These are phyloP conservation scores for Aphanomyces cochlioides DNA, from an alignment of 352 stramenopile species.

Conservation along the genomic window DNA sequence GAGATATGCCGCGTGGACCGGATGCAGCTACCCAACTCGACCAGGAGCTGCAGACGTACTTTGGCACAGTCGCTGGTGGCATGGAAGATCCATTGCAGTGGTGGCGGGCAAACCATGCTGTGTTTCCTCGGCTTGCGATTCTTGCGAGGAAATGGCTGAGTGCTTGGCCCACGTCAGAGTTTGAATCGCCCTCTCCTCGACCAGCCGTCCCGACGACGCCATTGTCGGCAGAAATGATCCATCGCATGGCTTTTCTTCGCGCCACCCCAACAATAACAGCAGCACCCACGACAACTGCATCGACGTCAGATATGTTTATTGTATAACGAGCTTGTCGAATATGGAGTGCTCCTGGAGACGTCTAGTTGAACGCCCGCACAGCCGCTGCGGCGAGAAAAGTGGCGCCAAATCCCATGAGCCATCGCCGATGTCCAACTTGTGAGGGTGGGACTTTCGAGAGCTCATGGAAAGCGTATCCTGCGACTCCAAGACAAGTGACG, in stretches of 20 bases:
- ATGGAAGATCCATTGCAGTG: slow-evolving; percentile 15
- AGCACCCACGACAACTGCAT: no score
- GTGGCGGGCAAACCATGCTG: slow-evolving; percentile 7
- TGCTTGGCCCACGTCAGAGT: background rate
- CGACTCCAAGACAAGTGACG: slow-evolving; percentile 19
- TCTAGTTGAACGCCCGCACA: slow-evolving; percentile 7
- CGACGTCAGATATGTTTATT: background rate
- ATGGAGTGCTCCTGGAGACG: background rate
- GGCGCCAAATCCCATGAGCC: slow-evolving; percentile 12
- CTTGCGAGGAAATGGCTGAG: slow-evolving; percentile 22
- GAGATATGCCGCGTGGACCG: background rate
- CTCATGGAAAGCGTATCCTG: slow-evolving; percentile 24
- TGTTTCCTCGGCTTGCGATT: slow-evolving; percentile 13
- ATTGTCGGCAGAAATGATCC: background rate
- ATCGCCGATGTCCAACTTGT: slow-evolving; percentile 19
- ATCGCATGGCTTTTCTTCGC: background rate
- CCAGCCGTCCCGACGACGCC: background rate
- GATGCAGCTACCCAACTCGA: background rate
- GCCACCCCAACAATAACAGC: background rate
- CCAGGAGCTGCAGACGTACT: slow-evolving; percentile 17
- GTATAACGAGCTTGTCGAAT: background rate
- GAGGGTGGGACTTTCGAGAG: slow-evolving; percentile 16
- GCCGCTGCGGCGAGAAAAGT: slow-evolving; percentile 11
- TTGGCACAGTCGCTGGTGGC: slow-evolving; percentile 8
- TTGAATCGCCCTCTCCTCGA: background rate